Percentiles rank a stretch among this genome's conserved stretches.
Evolutionary conservation across 2,329 filamentous ascomycete genomes (phyloP).

Genomic region (Samsoniella hepiali): DNA sequence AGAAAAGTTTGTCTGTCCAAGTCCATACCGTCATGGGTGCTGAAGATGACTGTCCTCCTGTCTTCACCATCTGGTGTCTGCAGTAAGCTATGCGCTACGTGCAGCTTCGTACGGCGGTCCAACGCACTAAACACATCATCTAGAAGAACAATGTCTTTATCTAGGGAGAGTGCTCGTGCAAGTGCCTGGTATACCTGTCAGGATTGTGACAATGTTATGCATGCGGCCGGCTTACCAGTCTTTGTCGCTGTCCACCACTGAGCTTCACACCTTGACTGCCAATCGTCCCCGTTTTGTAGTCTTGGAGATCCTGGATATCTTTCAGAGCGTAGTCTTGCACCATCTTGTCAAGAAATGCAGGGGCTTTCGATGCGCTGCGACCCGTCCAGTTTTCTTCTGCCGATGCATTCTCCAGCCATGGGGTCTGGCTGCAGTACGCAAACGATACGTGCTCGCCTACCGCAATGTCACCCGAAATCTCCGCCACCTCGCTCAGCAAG

Average conservation of each 20-base stretch:
- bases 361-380: not conserved
- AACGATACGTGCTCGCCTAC: not conserved
- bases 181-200: not conserved
- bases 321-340: not conserved
- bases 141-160: not conserved
- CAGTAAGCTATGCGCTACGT: not conserved
- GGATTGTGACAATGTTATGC: no score
- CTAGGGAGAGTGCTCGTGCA: not conserved
- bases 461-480: not conserved
- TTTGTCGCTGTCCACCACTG: constrained; percentile 12
- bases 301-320: constrained; percentile 1
- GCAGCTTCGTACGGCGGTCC: not conserved
- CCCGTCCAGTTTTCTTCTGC: constrained; percentile 8
- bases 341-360: not conserved
- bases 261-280: constrained; percentile 8
- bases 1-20: not conserved
- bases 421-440: constrained; percentile 9
- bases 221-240: not conserved
- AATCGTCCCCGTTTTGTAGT: constrained; percentile 8
- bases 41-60: not conserved
- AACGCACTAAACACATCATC: constrained; percentile 8
- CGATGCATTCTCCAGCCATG: constrained; percentile 11
- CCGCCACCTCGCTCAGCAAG: not conserved
- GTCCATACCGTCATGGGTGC: not conserved
- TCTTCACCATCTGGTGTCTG: not conserved